phyloP scores from a whole-genome alignment of 352 stramenopile species.

The Globisporangium viniferum region DNA sequence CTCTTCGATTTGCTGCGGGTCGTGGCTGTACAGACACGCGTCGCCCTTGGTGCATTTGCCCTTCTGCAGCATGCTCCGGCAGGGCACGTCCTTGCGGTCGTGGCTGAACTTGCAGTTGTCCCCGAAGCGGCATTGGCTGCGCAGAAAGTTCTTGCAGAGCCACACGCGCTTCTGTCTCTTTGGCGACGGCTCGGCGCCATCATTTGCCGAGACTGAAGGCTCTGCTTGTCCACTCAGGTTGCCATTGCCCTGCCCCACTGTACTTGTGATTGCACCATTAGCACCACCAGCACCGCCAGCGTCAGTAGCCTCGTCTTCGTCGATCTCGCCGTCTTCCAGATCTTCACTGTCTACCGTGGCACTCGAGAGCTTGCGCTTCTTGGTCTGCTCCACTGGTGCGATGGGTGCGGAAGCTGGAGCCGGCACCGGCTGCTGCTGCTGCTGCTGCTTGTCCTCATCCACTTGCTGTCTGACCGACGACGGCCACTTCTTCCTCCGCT shows the following conservation, averaged over 20 bases:
- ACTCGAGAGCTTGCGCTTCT: slow-evolving; percentile 54
- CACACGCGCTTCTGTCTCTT: slow-evolving; percentile 47
- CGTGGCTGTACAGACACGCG: slow-evolving; percentile 61
- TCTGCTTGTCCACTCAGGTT: slow-evolving; percentile 18
- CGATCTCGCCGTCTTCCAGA: slow-evolving; percentile 64
- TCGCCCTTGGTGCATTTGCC: slow-evolving; percentile 53
- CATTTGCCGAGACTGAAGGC: slow-evolving; percentile 6
- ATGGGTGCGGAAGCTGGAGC: not conserved
- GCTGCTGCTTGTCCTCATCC: not conserved
- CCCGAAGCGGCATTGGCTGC: slow-evolving; percentile 57
- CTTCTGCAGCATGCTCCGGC: slow-evolving; percentile 52
- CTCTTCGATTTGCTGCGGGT: slow-evolving; percentile 30
- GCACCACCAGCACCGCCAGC: not conserved
- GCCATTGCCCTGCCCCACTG: slow-evolving; percentile 16
- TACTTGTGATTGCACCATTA: not conserved
- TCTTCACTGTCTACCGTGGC: slow-evolving; percentile 25
- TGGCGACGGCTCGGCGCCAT: slow-evolving; percentile 19
- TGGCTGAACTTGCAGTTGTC: slow-evolving; percentile 72
- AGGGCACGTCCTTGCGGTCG: slow-evolving; percentile 55
- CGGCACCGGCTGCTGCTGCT: slow-evolving; percentile 5
- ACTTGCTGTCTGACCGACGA: slow-evolving; percentile 4
- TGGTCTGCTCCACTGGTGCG: not conserved
- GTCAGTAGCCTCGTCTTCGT: slow-evolving; percentile 20
- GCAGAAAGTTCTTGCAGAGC: slow-evolving; percentile 68
- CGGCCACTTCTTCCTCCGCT: slow-evolving; percentile 71